Conservation (phyloP, 371 early-diverging fungal genomes). For the Blakeslea trispora region DNA sequence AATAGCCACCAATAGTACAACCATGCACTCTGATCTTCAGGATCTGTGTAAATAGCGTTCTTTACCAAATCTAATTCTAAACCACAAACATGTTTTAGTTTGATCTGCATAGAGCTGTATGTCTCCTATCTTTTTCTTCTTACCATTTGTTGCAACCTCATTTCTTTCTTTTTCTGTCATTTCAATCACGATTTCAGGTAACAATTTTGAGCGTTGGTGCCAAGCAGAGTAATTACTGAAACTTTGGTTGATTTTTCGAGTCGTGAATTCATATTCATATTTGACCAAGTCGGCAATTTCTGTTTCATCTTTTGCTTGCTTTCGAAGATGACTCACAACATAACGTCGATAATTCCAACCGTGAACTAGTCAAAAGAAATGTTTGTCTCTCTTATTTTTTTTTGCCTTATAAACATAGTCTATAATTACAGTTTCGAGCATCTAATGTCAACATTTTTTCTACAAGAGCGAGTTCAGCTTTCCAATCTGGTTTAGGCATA, state of each 20-base stretch:
- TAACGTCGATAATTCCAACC: constrained; percentile 94
- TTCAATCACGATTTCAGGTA: constrained; percentile 60
- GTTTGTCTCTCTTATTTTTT: too few relatives aligned
- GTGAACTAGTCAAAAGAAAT: constrained; percentile 68
- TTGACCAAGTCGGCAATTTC: constrained; percentile 28
- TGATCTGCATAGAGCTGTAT: too few relatives aligned
- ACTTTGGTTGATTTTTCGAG: constrained; percentile 81
- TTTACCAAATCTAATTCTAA: constrained; percentile 84
- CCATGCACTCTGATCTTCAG: constrained; percentile 97
- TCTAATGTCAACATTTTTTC: constrained; percentile 81
- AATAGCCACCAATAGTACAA: constrained; percentile 91
- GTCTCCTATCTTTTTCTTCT: neutral
- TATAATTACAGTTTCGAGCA: constrained; percentile 92
- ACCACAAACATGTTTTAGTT: too few relatives aligned
- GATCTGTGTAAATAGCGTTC: constrained; percentile 92
- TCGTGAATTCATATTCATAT: constrained; percentile 84
- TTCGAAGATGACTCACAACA: constrained; percentile 59
- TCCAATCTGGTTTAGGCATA: constrained; percentile 79
- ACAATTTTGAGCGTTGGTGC: constrained; percentile 88
- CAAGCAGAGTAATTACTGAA: constrained; percentile 97
- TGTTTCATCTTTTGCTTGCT: constrained; percentile 21
- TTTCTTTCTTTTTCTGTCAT: constrained; percentile 48
- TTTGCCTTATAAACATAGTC: too few relatives aligned
- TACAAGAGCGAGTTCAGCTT: constrained; percentile 76
- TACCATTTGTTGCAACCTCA: constrained; percentile 40